Evolutionary conservation across 345 rosid species (phyloP).

Genomic region (Raphanus raphanistrum): DNA sequence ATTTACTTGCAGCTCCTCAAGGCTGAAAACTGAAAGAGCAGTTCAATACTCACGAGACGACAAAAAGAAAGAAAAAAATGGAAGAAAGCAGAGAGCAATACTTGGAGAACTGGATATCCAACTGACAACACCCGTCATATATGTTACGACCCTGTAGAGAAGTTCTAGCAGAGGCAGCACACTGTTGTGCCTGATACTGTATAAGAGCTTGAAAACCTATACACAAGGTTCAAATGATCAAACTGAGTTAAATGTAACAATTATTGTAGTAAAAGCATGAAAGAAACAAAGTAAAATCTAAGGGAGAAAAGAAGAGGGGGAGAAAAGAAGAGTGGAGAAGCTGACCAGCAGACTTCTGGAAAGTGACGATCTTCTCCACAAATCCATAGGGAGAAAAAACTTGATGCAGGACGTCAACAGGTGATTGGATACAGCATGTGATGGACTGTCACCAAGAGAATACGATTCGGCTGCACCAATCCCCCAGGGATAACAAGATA

Average conservation of each 20-base stretch:
- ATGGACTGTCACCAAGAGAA: slow-evolving; percentile 90
- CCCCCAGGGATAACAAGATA: slow-evolving; percentile 51
- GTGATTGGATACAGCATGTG: slow-evolving; percentile 96
- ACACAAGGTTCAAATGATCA: slow-evolving; percentile 15
- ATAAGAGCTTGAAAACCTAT: slow-evolving; percentile 97
- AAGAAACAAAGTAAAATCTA: no score
- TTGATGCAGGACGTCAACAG: slow-evolving; percentile 95
- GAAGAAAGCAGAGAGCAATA: slow-evolving; percentile 37
- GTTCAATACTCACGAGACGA: slow-evolving; percentile 22
- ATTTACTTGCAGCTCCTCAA: slow-evolving; percentile 97
- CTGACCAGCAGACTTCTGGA: slow-evolving; percentile 99
- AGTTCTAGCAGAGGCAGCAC: slow-evolving; percentile 80
- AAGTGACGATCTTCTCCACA: slow-evolving; percentile 96
- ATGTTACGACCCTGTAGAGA: slow-evolving; percentile 99
- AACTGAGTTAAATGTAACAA: neutral
- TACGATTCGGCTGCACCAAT: slow-evolving; percentile 82
- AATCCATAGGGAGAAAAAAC: slow-evolving; percentile 91
- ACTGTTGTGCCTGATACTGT: slow-evolving; percentile 74
- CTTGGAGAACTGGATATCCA: slow-evolving; percentile 98
- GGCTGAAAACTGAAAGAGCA: slow-evolving; percentile 51
- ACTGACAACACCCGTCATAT: slow-evolving; percentile 96
- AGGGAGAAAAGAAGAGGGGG: neutral
- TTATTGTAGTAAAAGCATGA: no score
- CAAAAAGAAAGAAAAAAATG: neutral
- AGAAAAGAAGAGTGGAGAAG: slow-evolving; percentile 48